Evolutionary conservation across 1,284 basidiomycete species (phyloP).

Genomic region (Leccinum griseonigrum): DNA sequence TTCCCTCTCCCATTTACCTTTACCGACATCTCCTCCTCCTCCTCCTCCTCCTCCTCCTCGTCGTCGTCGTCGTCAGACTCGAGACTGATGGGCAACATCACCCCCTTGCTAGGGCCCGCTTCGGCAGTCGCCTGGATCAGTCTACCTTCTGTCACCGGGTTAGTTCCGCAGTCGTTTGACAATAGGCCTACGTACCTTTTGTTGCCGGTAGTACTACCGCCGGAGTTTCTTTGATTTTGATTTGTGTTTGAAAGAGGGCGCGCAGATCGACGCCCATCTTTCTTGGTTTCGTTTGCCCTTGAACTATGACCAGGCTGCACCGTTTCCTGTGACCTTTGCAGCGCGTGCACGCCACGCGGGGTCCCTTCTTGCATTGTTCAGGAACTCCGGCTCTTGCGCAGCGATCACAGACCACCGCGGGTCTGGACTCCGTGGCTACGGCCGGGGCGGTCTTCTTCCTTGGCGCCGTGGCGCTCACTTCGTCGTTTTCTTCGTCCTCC

Average conservation of each 20-base stretch:
- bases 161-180: not conserved
- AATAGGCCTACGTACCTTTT: not conserved
- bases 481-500: not conserved
- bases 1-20: not conserved
- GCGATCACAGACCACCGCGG: not conserved
- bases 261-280: not conserved
- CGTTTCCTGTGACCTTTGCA: not conserved
- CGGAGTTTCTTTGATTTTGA: not conserved
- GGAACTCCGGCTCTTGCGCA: not conserved
- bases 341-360: not conserved
- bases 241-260: not conserved
- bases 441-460: not conserved
- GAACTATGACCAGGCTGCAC: not conserved
- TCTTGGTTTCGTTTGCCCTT: not conserved
- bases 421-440: not conserved
- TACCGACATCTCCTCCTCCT: not conserved
- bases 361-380: not conserved
- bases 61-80: not conserved
- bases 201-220: not conserved
- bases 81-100: not conserved
- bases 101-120: not conserved
- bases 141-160: not conserved
- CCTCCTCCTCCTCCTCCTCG: not conserved
- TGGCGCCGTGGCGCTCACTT: not conserved
- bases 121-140: not conserved